A percentile compares a stretch with the other conserved stretches of the same genome.
These are phyloP conservation scores for Lachnellula cervina DNA, from an alignment of 2,329 filamentous ascomycete species.

Conservation along the genomic window DNA sequence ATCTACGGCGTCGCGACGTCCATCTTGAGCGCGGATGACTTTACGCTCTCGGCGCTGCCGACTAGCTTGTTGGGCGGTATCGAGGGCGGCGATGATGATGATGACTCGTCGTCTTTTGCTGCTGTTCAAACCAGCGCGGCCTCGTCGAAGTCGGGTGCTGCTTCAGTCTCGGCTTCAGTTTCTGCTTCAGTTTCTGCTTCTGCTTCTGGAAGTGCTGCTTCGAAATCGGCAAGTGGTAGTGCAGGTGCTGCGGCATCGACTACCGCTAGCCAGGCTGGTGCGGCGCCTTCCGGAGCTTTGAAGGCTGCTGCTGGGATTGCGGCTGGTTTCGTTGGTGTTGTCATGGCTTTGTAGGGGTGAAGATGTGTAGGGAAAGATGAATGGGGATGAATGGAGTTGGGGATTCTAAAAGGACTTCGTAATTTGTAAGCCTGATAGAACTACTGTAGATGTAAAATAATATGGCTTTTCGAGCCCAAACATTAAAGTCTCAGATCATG, in stretches of 20 bases:
- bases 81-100: too few relatives aligned
- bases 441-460: too few relatives aligned
- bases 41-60: not conserved
- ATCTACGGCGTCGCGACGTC: conserved; percentile 6
- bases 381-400: not conserved
- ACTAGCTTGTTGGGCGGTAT: too few relatives aligned
- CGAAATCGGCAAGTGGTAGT: not conserved
- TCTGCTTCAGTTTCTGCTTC: not conserved
- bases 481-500: too few relatives aligned
- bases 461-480: too few relatives aligned
- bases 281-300: not conserved
- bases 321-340: conserved; percentile 5
- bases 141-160: too few relatives aligned
- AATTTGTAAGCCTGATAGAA: too few relatives aligned
- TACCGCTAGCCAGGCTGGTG: not conserved
- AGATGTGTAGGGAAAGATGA: not conserved
- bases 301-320: not conserved
- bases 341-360: conserved; percentile 6
- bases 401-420: too few relatives aligned
- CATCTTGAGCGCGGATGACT: conserved; percentile 6
- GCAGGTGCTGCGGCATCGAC: not conserved
- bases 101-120: too few relatives aligned
- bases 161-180: not conserved
- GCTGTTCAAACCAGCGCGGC: too few relatives aligned
- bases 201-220: not conserved